Evolutionary conservation across 345 rosid genomes (phyloP).

Genomic region (Anastatica hierochuntica): DNA sequence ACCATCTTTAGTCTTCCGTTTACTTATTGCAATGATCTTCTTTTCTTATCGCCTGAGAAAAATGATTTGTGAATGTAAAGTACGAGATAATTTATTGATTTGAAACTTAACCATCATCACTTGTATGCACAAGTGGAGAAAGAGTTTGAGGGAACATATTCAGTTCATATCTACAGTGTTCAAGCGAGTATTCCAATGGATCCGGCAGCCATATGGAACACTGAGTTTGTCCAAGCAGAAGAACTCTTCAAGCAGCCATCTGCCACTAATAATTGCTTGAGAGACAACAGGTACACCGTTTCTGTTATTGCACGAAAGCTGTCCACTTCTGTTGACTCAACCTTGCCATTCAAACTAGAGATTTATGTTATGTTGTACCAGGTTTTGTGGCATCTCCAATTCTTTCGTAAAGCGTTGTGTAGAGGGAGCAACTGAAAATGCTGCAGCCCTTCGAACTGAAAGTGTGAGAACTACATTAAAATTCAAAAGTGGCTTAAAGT

Average conservation of each 20-base stretch:
- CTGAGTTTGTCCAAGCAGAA: conserved; percentile 86
- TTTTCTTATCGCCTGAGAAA: too few relatives aligned
- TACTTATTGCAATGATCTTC: not conserved
- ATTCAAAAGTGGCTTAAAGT: conserved; percentile 22
- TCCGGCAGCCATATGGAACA: conserved; percentile 71
- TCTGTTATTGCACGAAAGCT: not conserved
- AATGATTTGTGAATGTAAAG: too few relatives aligned
- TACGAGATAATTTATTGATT: not conserved
- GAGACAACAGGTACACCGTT: conserved; percentile 63
- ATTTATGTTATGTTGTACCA: conserved; percentile 27
- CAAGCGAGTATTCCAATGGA: conserved; percentile 79
- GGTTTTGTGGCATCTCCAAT: conserved; percentile 73
- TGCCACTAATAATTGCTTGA: conserved; percentile 59
- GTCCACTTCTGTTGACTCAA: not conserved
- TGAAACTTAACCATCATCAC: not conserved
- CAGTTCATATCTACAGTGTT: conserved; percentile 72
- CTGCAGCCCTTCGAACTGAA: conserved; percentile 27
- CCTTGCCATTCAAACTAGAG: conserved; percentile 5
- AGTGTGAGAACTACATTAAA: conserved; percentile 26
- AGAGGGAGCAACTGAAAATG: conserved; percentile 32
- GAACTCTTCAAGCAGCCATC: conserved; percentile 64
- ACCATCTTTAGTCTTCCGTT: conserved; percentile 47
- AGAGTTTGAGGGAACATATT: conserved; percentile 57
- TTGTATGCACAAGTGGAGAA: not conserved
- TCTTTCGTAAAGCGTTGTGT: conserved; percentile 49